Conservation (phyloP, 768 basidiomycete species). For the Auriscalpium vulgare region DNA sequence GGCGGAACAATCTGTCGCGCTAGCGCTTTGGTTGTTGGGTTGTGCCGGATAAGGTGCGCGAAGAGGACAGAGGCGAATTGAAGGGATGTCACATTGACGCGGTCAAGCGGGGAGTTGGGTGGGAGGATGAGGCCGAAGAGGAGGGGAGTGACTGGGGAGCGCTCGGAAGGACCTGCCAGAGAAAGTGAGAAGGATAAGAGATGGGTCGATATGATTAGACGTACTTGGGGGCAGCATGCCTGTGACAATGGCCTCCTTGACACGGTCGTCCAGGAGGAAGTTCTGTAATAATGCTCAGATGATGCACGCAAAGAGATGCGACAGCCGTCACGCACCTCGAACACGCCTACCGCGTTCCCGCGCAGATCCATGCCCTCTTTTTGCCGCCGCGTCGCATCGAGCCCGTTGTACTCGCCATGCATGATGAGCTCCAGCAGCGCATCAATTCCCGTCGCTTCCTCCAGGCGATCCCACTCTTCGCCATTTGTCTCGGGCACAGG, state of each 20-base stretch:
- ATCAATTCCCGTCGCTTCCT: slow-evolving; percentile 73
- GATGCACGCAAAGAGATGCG: background rate
- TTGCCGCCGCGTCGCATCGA: slow-evolving; percentile 45
- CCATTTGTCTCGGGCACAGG: slow-evolving; percentile 78
- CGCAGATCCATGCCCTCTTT: slow-evolving; percentile 70
- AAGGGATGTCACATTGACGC: slow-evolving; percentile 49
- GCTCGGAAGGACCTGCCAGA: slow-evolving; percentile 22
- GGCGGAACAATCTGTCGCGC: slow-evolving; percentile 60
- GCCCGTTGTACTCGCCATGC: slow-evolving; percentile 80
- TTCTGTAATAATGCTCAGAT: slow-evolving; percentile 37
- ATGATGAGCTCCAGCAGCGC: slow-evolving; percentile 75
- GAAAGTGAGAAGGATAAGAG: slow-evolving; percentile 15
- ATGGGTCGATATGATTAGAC: slow-evolving; percentile 27
- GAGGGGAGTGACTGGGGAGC: slow-evolving; percentile 53
- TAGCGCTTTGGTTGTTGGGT: slow-evolving; percentile 51
- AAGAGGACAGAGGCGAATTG: slow-evolving; percentile 77
- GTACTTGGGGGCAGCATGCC: slow-evolving; percentile 58
- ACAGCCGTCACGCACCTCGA: slow-evolving; percentile 53
- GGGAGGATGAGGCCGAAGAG: slow-evolving; percentile 59
- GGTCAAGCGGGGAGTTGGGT: slow-evolving; percentile 53
- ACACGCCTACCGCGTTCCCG: slow-evolving; percentile 68
- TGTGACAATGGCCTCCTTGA: slow-evolving; percentile 59
- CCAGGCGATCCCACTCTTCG: slow-evolving; percentile 89
- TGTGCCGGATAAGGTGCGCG: slow-evolving; percentile 66
- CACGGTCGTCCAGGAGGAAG: slow-evolving; percentile 68